These are phyloP conservation scores for Nemania sp. DNA, from an alignment of 2,329 filamentous ascomycete species.

Conservation along the genomic window DNA sequence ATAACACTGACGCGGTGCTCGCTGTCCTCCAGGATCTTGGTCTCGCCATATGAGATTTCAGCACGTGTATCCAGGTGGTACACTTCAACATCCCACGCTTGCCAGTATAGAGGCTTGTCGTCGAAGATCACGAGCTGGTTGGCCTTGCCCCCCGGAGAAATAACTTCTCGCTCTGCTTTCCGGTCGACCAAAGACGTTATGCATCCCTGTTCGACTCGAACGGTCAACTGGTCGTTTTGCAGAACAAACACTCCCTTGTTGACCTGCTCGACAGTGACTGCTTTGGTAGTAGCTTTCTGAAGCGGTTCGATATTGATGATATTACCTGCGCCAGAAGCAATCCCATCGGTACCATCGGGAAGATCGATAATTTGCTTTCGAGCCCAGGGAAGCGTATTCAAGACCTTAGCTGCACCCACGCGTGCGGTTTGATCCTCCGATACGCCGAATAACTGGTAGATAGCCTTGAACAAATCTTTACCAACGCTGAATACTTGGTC, in stretches of 20 bases:
- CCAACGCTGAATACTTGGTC: slow-evolving; percentile 79
- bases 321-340: slow-evolving; percentile 61
- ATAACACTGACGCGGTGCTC: slow-evolving; percentile 78
- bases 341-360: slow-evolving; percentile 54
- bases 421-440: slow-evolving; percentile 46
- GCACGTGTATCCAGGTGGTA: slow-evolving; percentile 87
- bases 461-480: slow-evolving; percentile 69
- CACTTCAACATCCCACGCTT: slow-evolving; percentile 97
- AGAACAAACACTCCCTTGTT: slow-evolving; percentile 72
- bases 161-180: slow-evolving; percentile 71
- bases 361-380: slow-evolving; percentile 74
- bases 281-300: slow-evolving; percentile 48
- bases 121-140: slow-evolving; percentile 95
- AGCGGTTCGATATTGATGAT: slow-evolving; percentile 52
- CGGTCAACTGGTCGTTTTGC: slow-evolving; percentile 73
- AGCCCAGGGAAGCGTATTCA: slow-evolving; percentile 89
- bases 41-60: slow-evolving; percentile 70
- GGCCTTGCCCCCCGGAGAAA: slow-evolving; percentile 73
- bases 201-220: slow-evolving; percentile 72
- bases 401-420: slow-evolving; percentile 58
- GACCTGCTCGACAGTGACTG: slow-evolving; percentile 56
- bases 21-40: slow-evolving; percentile 71
- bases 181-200: slow-evolving; percentile 86
- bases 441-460: slow-evolving; percentile 69
- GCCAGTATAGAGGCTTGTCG: slow-evolving; percentile 96